These are phyloP conservation scores for Thermoascus crustaceus DNA, from an alignment of 2,329 filamentous ascomycete species.

Conservation along the genomic window DNA sequence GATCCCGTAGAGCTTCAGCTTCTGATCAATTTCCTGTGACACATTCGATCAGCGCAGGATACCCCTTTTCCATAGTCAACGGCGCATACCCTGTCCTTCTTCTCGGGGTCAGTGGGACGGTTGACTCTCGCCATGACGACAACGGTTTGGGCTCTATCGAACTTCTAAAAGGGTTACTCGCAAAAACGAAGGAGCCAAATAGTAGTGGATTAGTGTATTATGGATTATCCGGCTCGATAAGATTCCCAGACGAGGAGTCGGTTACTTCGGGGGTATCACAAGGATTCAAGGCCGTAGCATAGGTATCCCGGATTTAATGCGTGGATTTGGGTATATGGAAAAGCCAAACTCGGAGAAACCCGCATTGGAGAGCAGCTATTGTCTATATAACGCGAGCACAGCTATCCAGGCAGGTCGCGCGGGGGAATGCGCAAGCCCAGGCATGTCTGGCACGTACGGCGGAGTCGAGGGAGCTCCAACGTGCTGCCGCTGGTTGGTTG, in stretches of 20 bases:
- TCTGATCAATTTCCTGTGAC: slow-evolving; percentile 67
- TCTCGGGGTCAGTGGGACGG: slow-evolving; percentile 61
- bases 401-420: too few species aligned
- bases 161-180: too few species aligned
- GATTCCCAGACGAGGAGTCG: background rate
- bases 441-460: background rate
- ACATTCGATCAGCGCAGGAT: slow-evolving; percentile 8
- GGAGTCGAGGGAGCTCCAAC: background rate
- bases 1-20: slow-evolving; percentile 93
- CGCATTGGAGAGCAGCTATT: slow-evolving; percentile 1
- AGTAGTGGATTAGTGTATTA: slow-evolving; percentile 1
- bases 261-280: slow-evolving; percentile 8
- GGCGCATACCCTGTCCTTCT: slow-evolving; percentile 59
- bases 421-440: background rate
- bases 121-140: slow-evolving; percentile 50
- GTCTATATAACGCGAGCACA: too few species aligned
- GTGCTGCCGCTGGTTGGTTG: slow-evolving; percentile 3
- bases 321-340: slow-evolving; percentile 1
- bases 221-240: background rate
- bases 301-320: background rate
- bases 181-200: background rate
- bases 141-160: slow-evolving; percentile 5
- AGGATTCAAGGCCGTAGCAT: slow-evolving; percentile 2
- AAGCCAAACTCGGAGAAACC: background rate
- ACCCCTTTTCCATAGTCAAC: background rate